Evolutionary conservation across 805 yeast genomes (phyloP).

Genomic region (Nakazawaea populi): DNA sequence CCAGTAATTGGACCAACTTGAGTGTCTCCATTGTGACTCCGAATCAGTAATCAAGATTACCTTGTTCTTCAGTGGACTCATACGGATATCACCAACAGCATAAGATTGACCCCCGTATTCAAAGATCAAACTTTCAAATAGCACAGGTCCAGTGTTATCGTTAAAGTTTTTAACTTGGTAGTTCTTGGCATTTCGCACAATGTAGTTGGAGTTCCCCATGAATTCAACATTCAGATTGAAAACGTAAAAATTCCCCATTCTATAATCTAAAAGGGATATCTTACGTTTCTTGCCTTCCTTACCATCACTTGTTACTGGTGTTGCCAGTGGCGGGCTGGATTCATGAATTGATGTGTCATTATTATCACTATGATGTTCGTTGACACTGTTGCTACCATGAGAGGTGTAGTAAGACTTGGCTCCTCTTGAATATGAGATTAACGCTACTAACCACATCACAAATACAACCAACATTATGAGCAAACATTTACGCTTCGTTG

Average conservation of each 20-base stretch:
- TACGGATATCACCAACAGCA: slow-evolving; percentile 32
- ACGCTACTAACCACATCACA: slow-evolving; percentile 20
- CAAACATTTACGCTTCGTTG: slow-evolving; percentile 9
- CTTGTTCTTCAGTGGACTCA: slow-evolving; percentile 39
- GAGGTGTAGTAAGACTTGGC: not conserved
- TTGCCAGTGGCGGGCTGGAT: slow-evolving; percentile 2
- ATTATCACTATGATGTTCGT: not conserved
- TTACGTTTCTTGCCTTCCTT: slow-evolving; percentile 10
- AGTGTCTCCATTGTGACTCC: slow-evolving; percentile 60
- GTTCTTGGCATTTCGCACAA: slow-evolving; percentile 13
- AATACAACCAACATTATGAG: slow-evolving; percentile 14
- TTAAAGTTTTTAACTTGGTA: slow-evolving; percentile 21
- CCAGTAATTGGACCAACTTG: slow-evolving; percentile 59
- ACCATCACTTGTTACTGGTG: not conserved
- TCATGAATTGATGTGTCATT: slow-evolving; percentile 7
- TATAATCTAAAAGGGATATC: slow-evolving; percentile 21
- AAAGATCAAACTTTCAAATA: slow-evolving; percentile 30
- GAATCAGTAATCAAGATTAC: slow-evolving; percentile 52
- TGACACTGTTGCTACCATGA: not conserved
- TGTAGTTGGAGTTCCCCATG: slow-evolving; percentile 19
- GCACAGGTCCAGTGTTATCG: slow-evolving; percentile 20
- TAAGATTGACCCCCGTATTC: slow-evolving; percentile 33
- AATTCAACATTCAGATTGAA: slow-evolving; percentile 19
- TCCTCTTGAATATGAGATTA: slow-evolving; percentile 18
- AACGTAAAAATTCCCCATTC: slow-evolving; percentile 24